Percentiles rank a stretch among this genome's conserved stretches.
These are phyloP conservation scores for Lecanicillium sp. DNA, from an alignment of 2,329 filamentous ascomycete species.

Conservation along the genomic window DNA sequence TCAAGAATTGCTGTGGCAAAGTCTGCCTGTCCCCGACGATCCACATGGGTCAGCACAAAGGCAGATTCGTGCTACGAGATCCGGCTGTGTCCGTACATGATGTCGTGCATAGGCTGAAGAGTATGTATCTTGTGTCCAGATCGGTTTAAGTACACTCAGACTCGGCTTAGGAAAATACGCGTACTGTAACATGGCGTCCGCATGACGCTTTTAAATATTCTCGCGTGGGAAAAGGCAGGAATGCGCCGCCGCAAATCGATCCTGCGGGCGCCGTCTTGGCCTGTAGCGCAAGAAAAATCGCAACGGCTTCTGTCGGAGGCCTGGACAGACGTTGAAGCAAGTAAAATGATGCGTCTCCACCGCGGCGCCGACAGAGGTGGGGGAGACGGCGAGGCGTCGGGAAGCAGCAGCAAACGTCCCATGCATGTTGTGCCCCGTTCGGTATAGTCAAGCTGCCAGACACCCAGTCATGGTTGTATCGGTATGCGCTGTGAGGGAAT, in stretches of 20 bases:
- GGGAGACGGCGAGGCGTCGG: not conserved
- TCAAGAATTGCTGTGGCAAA: not conserved
- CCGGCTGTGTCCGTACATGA: slow-evolving; percentile 5
- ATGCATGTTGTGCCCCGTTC: not conserved
- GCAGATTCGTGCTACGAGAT: slow-evolving; percentile 9
- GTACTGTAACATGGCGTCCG: no score
- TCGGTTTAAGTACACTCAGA: not conserved
- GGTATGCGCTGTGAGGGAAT: no score
- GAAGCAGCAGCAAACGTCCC: not conserved
- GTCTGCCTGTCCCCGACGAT: not conserved
- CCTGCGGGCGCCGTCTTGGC: no score
- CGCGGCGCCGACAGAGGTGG: not conserved
- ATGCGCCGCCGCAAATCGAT: no score
- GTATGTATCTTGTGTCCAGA: slow-evolving; percentile 10
- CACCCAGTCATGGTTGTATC: no score
- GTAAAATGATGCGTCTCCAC: slow-evolving; percentile 8
- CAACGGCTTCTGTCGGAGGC: slow-evolving; percentile 5
- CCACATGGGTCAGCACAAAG: slow-evolving; percentile 10
- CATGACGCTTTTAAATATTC: no score
- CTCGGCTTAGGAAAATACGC: no score
- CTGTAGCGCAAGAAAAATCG: no score
- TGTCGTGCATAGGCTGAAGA: slow-evolving; percentile 9
- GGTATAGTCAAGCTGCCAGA: no score
- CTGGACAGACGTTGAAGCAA: slow-evolving; percentile 7
- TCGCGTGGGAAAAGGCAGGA: no score